A percentile compares a stretch with the other conserved stretches of the same genome.
phyloP scores from a whole-genome alignment of 768 basidiomycete species.

The Serendipita vermifera region DNA sequence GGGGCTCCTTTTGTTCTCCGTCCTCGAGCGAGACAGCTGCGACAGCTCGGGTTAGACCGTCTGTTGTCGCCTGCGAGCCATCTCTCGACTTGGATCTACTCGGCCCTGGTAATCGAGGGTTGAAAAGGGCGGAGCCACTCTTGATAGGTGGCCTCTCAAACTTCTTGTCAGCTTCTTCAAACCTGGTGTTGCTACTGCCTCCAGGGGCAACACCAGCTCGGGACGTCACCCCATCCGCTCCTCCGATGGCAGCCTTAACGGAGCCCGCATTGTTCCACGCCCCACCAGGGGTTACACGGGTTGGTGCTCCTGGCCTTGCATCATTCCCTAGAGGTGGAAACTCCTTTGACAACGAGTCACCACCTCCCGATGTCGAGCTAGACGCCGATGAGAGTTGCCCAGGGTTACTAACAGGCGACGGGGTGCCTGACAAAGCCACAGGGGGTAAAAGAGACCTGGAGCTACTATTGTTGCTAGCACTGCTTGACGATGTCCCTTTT shows the following conservation, averaged over 20 bases:
- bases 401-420: too few species aligned
- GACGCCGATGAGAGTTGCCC: conserved; percentile 22
- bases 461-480: neutral
- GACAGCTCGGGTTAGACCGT: too few species aligned
- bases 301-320: conserved; percentile 2
- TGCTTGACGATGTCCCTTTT: neutral
- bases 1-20: too few species aligned
- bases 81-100: neutral
- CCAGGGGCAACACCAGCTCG: neutral
- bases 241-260: neutral
- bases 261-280: neutral
- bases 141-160: conserved; percentile 40
- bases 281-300: neutral
- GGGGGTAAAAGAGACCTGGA: neutral
- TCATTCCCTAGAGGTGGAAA: neutral
- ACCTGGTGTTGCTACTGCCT: conserved; percentile 16
- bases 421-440: neutral
- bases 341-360: conserved; percentile 8
- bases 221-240: neutral
- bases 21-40: too few species aligned
- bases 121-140: conserved; percentile 29
- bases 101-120: conserved; percentile 18
- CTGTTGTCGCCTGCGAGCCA: too few species aligned
- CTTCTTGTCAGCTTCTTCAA: conserved; percentile 35
- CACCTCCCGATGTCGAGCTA: conserved; percentile 16